A percentile compares a stretch with the other conserved stretches of the same genome.
Evolutionary conservation across 2,329 filamentous ascomycete species (phyloP).

Genomic region (Paracamarosporium sp.): DNA sequence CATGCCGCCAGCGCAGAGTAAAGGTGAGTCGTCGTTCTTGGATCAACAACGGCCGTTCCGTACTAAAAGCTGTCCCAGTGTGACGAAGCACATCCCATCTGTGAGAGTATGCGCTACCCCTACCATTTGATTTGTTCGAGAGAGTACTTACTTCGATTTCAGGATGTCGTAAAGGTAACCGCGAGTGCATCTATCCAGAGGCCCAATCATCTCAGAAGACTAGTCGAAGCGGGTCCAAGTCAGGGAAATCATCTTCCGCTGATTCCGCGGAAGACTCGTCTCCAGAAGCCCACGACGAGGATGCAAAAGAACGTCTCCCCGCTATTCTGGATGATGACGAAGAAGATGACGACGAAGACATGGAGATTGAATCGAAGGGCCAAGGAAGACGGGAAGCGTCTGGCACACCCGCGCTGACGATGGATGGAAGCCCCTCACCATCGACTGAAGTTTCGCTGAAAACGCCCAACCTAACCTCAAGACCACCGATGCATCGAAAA

Average conservation of each 20-base stretch:
- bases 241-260: slow-evolving; percentile 49
- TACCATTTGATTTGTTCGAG: slow-evolving; percentile 9
- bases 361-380: slow-evolving; percentile 30
- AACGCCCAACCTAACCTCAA: slow-evolving; percentile 27
- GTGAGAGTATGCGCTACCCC: slow-evolving; percentile 66
- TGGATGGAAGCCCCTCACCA: slow-evolving; percentile 60
- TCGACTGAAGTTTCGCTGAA: slow-evolving; percentile 56
- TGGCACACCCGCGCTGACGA: slow-evolving; percentile 47
- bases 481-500: slow-evolving; percentile 41
- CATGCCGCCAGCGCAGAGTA: slow-evolving; percentile 86
- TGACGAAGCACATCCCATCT: slow-evolving; percentile 86
- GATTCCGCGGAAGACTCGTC: slow-evolving; percentile 59
- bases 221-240: slow-evolving; percentile 55
- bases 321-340: slow-evolving; percentile 56
- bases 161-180: slow-evolving; percentile 90
- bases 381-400: slow-evolving; percentile 43
- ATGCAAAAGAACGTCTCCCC: slow-evolving; percentile 48
- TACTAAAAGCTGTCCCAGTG: slow-evolving; percentile 65
- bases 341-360: slow-evolving; percentile 47
- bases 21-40: slow-evolving; percentile 58
- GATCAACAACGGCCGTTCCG: slow-evolving; percentile 1
- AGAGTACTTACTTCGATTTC: slow-evolving; percentile 22
- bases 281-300: slow-evolving; percentile 56
- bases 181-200: slow-evolving; percentile 91
- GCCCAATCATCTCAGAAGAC: slow-evolving; percentile 60